Conservation (phyloP, 2,329 filamentous ascomycete genomes). For the Didymella segeticola region DNA sequence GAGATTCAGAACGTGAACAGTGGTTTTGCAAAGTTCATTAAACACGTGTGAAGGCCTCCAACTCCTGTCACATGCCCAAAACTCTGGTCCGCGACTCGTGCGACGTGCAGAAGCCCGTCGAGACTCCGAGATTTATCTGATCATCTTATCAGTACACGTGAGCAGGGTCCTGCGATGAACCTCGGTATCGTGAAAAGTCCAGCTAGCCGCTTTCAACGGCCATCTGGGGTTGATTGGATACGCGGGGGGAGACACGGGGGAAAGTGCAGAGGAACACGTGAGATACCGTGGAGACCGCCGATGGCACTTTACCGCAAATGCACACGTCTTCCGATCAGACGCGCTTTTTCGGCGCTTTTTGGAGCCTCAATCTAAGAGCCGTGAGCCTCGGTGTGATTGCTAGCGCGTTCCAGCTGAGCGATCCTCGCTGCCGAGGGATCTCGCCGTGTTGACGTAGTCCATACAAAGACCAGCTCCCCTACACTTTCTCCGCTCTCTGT, state of each 20-base stretch:
- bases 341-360: conserved; percentile 14
- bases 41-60: background rate
- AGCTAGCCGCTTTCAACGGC: background rate
- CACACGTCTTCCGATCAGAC: conserved; percentile 11
- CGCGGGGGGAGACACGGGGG: conserved; percentile 14
- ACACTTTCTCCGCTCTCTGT: conserved; percentile 9
- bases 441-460: conserved; percentile 22
- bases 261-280: conserved; percentile 2
- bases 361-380: background rate
- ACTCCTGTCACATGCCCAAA: conserved; percentile 7
- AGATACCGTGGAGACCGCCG: conserved; percentile 14
- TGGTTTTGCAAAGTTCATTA: too few relatives aligned
- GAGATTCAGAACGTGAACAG: too few relatives aligned
- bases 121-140: background rate
- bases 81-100: background rate
- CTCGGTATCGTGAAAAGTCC: conserved; percentile 3
- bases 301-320: conserved; percentile 13
- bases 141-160: conserved; percentile 15
- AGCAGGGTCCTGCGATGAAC: background rate
- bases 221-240: conserved; percentile 11
- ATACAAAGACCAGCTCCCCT: conserved; percentile 14
- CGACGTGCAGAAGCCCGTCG: background rate
- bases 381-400: conserved; percentile 29
- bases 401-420: conserved; percentile 26
- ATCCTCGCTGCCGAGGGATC: conserved; percentile 35